Base-by-base conservation (phyloP, 495 filamentous ascomycete genomes). In the Choiromyces venosus region DNA sequence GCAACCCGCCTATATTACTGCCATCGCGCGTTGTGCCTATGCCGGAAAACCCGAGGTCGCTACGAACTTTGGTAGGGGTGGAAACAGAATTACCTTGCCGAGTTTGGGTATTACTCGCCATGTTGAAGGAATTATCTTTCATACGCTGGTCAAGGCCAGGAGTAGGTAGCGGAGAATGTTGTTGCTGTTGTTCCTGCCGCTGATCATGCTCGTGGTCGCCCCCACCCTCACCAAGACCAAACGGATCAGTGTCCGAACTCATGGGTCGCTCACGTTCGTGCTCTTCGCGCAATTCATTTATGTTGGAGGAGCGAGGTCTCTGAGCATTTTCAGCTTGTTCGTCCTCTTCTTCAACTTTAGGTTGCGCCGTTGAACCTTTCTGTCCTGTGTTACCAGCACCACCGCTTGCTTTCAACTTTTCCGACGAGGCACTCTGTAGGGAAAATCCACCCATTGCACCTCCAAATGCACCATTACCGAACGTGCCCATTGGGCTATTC, bases 11-110 rank as follows among this genome's bases (percentile, higher is more conserved):
- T 86, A 87, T 80, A 88, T 85, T 76, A 87, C 82, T 71, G 77
- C 71, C 74, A 65, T 91, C 90, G 68, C 85, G 91, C 82, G 86
- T 91, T 65, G 86, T 88, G 76, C 87, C 87, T 67, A 93, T 87
- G 39, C 91, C 91, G 10, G 91, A 88, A 89, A 94, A 93, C n/a
- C 92, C 93, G 79, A 97, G 93, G 65, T 89, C 87, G 7, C 84
- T 83, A 64, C 79, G 77, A n/a, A 70, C 61, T 36, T 76, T 79
- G 68, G 80, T 77, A n/a, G 80, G 79, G 33, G 80, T 81, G 21
- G 80, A 66, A 67, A 79, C n/a, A 12, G 42, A 70, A 52, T 76
- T 79, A 10, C 76, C 79, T 66, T 67, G 67, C 70, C 79, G 87
- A 89, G 6, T 88, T 37, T 75, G 74, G 18, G 74, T 71, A 67